Evolutionary conservation across 345 rosid genomes (phyloP).

Genomic region (Eucalyptus fibrosa): DNA sequence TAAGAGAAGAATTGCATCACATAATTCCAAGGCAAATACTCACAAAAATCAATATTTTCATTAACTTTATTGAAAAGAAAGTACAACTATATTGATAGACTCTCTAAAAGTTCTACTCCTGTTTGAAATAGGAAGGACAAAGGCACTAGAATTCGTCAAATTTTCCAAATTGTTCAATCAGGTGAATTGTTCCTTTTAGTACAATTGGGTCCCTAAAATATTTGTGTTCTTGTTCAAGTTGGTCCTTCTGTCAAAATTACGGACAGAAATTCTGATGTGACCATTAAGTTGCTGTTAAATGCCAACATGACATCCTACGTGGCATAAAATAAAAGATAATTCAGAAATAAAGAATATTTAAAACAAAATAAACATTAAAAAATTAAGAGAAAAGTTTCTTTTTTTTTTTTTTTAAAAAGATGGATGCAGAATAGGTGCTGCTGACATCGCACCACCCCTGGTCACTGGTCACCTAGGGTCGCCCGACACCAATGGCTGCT

Average conservation of each 20-base stretch:
- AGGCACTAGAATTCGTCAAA: not conserved
- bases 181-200: not conserved
- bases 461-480: not conserved
- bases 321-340: not conserved
- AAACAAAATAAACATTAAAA: not conserved
- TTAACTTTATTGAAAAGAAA: not conserved
- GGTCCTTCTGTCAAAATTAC: not conserved
- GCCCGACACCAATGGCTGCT: not conserved
- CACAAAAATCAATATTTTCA: not conserved
- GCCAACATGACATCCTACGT: not conserved
- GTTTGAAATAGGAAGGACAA: not conserved
- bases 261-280: not conserved
- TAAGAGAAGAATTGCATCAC: not conserved
- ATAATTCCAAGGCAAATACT: not conserved
- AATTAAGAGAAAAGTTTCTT: not conserved
- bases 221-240: not conserved
- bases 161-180: not conserved
- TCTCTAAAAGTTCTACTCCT: not conserved
- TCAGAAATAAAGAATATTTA: not conserved
- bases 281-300: not conserved
- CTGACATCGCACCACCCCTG: not conserved
- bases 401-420: not conserved
- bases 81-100: not conserved
- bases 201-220: not conserved
- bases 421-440: accelerated